Conservation (phyloP, 805 yeast genomes). For the Limtongozyma cylindracea region DNA sequence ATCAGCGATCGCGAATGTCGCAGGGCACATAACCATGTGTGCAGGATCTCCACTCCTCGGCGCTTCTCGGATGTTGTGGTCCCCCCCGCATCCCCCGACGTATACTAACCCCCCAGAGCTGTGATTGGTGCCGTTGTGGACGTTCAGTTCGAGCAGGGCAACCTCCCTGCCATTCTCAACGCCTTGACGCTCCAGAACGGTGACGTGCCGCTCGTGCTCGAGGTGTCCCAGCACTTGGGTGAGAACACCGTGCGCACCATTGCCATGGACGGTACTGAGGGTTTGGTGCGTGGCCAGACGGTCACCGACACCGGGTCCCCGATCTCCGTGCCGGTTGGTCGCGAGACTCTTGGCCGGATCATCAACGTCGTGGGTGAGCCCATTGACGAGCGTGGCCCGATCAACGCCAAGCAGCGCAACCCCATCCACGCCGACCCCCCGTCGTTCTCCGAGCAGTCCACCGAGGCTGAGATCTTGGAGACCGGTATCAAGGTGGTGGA, state of each 20-base stretch:
- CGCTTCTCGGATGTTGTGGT: no score
- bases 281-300: slow-evolving; percentile 90
- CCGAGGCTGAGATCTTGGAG: slow-evolving; percentile 94
- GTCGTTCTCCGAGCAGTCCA: slow-evolving; percentile 85
- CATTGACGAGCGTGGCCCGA: slow-evolving; percentile 99
- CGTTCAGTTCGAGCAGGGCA: slow-evolving; percentile 95
- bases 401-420: slow-evolving; percentile 74
- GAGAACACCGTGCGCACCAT: slow-evolving; percentile 99
- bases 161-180: slow-evolving; percentile 91
- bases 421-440: slow-evolving; percentile 99
- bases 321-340: slow-evolving; percentile 97
- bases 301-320: slow-evolving; percentile 96
- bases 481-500: slow-evolving; percentile 99
- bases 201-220: slow-evolving; percentile 68
- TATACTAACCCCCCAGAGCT: slow-evolving; percentile 23
- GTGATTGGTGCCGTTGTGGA: slow-evolving; percentile 99
- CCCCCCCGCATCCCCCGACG: background rate
- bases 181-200: slow-evolving; percentile 76
- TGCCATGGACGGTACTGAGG: slow-evolving; percentile 99
- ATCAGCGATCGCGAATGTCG: no score
- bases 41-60: no score
- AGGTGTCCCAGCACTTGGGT: slow-evolving; percentile 99
- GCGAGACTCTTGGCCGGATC: slow-evolving; percentile 97
- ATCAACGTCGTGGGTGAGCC: slow-evolving; percentile 98
- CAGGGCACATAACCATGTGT: no score